These are phyloP conservation scores for Alternaria panax DNA, from an alignment of 2,329 filamentous ascomycete species.

Conservation along the genomic window DNA sequence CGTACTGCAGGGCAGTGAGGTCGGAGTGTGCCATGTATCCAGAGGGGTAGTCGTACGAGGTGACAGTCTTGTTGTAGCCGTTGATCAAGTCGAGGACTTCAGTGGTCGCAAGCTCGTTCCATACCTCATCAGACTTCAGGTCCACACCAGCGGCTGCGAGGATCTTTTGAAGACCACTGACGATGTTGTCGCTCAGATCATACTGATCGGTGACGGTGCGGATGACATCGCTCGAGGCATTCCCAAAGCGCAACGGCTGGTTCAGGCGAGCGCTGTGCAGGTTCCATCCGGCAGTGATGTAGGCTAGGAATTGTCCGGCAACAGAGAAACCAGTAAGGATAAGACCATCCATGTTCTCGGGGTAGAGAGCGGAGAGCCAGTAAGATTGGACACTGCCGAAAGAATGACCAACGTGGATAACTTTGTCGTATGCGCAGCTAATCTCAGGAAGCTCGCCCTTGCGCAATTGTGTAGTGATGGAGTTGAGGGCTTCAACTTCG, in stretches of 20 bases:
- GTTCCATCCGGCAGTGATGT: conserved; percentile 58
- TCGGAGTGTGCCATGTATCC: conserved; percentile 63
- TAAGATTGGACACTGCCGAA: conserved; percentile 69
- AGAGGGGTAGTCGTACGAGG: conserved; percentile 43
- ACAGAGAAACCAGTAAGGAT: conserved; percentile 68
- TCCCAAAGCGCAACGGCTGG: conserved; percentile 52
- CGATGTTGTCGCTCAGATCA: conserved; percentile 18
- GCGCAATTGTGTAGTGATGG: conserved; percentile 61
- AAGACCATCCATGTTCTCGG: conserved; percentile 64
- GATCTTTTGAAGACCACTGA: conserved; percentile 26
- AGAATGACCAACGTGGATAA: conserved; percentile 69
- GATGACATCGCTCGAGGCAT: conserved; percentile 26
- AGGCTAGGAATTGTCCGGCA: conserved; percentile 53
- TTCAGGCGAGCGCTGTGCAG: conserved; percentile 56
- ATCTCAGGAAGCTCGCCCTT: conserved; percentile 55
- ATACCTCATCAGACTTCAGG: conserved; percentile 29
- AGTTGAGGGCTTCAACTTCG: conserved; percentile 65
- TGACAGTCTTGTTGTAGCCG: conserved; percentile 38
- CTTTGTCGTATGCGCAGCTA: conserved; percentile 50
- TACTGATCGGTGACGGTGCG: conserved; percentile 18
- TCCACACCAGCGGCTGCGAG: conserved; percentile 24
- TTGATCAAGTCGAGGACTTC: conserved; percentile 42
- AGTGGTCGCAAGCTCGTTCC: conserved; percentile 39
- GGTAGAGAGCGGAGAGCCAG: conserved; percentile 61
- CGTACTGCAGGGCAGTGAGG: conserved; percentile 59